Conservation (phyloP, 2,329 filamentous ascomycete genomes). For the Aspergillus neoniger region DNA sequence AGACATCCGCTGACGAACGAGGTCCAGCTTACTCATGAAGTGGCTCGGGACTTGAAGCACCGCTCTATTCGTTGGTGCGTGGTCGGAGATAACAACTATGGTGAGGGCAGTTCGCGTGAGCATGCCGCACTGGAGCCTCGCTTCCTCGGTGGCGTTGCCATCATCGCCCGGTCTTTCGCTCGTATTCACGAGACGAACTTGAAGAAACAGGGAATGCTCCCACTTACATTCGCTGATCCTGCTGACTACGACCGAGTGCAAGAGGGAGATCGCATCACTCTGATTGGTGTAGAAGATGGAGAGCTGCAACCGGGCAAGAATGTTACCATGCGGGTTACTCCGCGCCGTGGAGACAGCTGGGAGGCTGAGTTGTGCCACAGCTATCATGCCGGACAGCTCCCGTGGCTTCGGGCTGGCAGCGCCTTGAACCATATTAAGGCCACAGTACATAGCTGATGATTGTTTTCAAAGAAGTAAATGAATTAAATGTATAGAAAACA, state of each 20-base stretch:
- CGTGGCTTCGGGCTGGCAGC: conserved; percentile 39
- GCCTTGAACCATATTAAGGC: conserved; percentile 38
- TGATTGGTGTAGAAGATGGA: conserved; percentile 25
- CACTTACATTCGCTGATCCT: conserved; percentile 85
- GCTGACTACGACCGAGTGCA: conserved; percentile 74
- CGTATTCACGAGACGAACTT: conserved; percentile 99
- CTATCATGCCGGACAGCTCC: conserved; percentile 34
- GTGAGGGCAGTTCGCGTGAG: conserved; percentile 92
- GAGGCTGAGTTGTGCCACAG: conserved; percentile 35
- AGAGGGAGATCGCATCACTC: conserved; percentile 23
- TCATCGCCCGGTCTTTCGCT: conserved; percentile 89
- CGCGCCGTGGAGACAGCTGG: conserved; percentile 30
- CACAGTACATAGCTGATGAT: conserved; percentile 3
- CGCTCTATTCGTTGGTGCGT: conserved; percentile 94
- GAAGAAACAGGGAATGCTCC: conserved; percentile 99
- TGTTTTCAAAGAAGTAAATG: not conserved
- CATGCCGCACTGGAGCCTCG: conserved; percentile 94
- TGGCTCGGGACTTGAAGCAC: conserved; percentile 93
- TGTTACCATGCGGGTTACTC: conserved; percentile 33
- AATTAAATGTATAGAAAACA: no score
- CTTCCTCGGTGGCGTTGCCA: conserved; percentile 89
- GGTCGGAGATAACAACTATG: conserved; percentile 97
- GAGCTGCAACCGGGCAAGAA: conserved; percentile 30
- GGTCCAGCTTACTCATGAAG: conserved; percentile 79
- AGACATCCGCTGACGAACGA: conserved; percentile 70